Percentiles rank a stretch among this genome's conserved stretches.
Evolutionary conservation across 1,284 basidiomycete genomes (phyloP).

Genomic region (Anthracocystis setariae): DNA sequence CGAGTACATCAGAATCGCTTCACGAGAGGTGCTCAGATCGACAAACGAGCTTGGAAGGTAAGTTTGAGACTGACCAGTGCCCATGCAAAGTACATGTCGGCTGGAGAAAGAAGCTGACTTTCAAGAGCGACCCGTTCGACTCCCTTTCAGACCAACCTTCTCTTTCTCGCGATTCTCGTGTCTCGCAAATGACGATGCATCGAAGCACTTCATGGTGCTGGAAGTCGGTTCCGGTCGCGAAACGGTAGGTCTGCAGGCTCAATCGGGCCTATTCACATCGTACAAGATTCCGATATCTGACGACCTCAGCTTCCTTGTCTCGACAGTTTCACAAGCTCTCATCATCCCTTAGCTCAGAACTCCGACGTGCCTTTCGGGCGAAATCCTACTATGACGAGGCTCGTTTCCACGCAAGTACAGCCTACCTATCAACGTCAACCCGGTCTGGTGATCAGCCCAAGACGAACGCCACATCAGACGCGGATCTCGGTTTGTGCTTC

Average conservation of each 20-base stretch:
- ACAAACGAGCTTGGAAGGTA: conserved; percentile 10
- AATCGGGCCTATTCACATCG: too few species aligned
- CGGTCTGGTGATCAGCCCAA: background rate
- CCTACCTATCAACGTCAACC: conserved; percentile 3
- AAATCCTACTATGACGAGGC: conserved; percentile 48
- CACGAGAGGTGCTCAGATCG: conserved; percentile 5
- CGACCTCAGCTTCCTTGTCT: too few species aligned
- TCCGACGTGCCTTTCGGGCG: conserved; percentile 35
- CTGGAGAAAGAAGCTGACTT: background rate
- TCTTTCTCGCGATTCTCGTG: conserved; percentile 39
- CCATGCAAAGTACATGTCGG: too few species aligned
- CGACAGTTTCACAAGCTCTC: conserved; percentile 38
- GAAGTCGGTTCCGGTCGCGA: conserved; percentile 40
- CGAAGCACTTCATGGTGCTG: conserved; percentile 42
- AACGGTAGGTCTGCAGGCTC: conserved; percentile 10
- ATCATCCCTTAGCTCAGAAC: conserved; percentile 13
- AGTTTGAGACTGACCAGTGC: conserved; percentile 1
- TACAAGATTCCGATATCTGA: too few species aligned
- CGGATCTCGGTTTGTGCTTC: conserved; percentile 5
- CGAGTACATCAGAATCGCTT: conserved; percentile 28
- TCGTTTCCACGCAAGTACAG: conserved; percentile 47
- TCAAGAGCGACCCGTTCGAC: background rate
- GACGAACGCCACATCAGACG: background rate
- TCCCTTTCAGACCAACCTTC: conserved; percentile 21
- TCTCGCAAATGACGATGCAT: conserved; percentile 40